A percentile compares a stretch with the other conserved stretches of the same genome.
These are phyloP conservation scores for Bipolaris zeicola DNA, from an alignment of 2,329 filamentous ascomycete species.

Conservation along the genomic window DNA sequence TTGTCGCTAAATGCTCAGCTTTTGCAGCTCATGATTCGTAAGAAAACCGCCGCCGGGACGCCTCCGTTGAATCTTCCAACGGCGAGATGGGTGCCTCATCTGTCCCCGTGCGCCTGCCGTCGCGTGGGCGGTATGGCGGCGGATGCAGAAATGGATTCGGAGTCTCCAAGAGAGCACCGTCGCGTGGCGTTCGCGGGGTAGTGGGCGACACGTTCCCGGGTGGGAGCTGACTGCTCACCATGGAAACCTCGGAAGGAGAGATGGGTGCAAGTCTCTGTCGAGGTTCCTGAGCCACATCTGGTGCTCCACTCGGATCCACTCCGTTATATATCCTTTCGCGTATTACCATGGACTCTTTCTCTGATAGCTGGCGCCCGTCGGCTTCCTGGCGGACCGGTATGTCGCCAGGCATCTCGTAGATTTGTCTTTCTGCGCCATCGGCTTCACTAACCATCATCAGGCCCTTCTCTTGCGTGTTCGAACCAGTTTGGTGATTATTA, in stretches of 20 bases:
- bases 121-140: constrained; percentile 29
- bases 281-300: constrained; percentile 30
- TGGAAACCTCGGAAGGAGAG: constrained; percentile 34
- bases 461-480: constrained; percentile 25
- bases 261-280: constrained; percentile 32
- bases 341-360: constrained; percentile 56
- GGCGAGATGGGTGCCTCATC: constrained; percentile 46
- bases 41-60: constrained; percentile 45
- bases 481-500: constrained; percentile 22
- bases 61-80: constrained; percentile 36
- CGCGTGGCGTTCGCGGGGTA: constrained; percentile 40
- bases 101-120: constrained; percentile 29
- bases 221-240: constrained; percentile 34
- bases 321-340: constrained; percentile 56
- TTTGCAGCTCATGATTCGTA: constrained; percentile 45
- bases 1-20: constrained; percentile 14
- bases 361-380: constrained; percentile 53
- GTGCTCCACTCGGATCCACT: constrained; percentile 39
- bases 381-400: constrained; percentile 60
- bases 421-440: constrained; percentile 44
- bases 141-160: constrained; percentile 40
- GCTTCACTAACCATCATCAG: constrained; percentile 34
- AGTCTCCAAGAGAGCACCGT: constrained; percentile 41
- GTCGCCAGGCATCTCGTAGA: constrained; percentile 61
- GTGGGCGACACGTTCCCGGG: constrained; percentile 33